Evolutionary conservation across 2,329 filamentous ascomycete genomes (phyloP).

Genomic region (Huntiella moniliformis): DNA sequence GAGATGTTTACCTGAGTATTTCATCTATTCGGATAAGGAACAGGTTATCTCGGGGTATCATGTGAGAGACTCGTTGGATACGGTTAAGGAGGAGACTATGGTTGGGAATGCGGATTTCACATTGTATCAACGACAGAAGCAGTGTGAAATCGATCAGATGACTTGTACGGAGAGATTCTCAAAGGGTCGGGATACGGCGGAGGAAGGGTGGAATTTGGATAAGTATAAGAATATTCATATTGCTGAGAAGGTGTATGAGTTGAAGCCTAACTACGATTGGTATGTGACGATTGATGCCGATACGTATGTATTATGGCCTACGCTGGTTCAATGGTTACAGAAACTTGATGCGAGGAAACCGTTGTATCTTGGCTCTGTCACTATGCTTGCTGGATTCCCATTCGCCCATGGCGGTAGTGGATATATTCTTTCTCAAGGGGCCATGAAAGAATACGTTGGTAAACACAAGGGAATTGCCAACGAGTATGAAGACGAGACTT

Average conservation of each 20-base stretch:
- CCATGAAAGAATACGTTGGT: constrained; percentile 29
- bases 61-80: constrained; percentile 28
- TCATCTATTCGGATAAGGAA: constrained; percentile 40
- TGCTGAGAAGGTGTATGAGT: constrained; percentile 31
- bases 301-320: constrained; percentile 36
- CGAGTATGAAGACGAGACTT: constrained; percentile 25
- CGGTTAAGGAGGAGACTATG: constrained; percentile 24
- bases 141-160: constrained; percentile 27
- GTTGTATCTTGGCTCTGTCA: constrained; percentile 32
- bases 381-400: constrained; percentile 22
- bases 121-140: constrained; percentile 26
- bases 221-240: constrained; percentile 46
- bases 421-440: constrained; percentile 31
- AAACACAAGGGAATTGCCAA: constrained; percentile 26
- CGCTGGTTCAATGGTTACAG: constrained; percentile 29
- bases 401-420: constrained; percentile 41
- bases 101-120: constrained; percentile 31
- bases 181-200: constrained; percentile 14
- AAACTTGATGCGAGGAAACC: constrained; percentile 24
- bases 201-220: constrained; percentile 34
- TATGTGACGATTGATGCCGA: constrained; percentile 42
- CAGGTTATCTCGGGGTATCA: constrained; percentile 26
- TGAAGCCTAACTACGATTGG: constrained; percentile 35
- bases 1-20: constrained; percentile 29
- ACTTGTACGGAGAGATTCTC: constrained; percentile 22